phyloP scores from a whole-genome alignment of 768 basidiomycete genomes.

The Coprinopsis sp. region DNA sequence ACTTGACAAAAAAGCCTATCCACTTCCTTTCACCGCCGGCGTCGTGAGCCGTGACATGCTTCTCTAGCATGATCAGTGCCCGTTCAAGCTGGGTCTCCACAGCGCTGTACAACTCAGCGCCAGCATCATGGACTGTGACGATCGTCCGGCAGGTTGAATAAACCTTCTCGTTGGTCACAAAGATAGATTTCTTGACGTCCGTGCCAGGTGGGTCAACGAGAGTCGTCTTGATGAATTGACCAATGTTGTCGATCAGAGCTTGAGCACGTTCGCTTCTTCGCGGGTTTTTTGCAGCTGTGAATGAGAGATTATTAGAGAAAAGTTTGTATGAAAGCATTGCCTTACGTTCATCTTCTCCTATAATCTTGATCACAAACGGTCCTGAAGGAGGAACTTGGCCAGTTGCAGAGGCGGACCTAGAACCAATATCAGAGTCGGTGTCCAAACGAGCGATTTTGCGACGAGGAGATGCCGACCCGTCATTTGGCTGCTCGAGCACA shows the following conservation, averaged over 20 bases:
- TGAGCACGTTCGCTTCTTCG: neutral
- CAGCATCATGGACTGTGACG: conserved; percentile 48
- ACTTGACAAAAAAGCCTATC: conserved; percentile 51
- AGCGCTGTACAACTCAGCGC: conserved; percentile 53
- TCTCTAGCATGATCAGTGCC: conserved; percentile 38
- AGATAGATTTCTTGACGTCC: conserved; percentile 17
- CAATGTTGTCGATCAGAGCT: neutral
- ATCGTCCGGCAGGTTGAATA: conserved; percentile 53
- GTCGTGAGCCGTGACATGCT: conserved; percentile 27
- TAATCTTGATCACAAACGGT: conserved; percentile 44
- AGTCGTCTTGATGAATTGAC: neutral
- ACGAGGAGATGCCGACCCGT: conserved; percentile 53
- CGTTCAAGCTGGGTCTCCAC: conserved; percentile 59
- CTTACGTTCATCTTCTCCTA: conserved; percentile 31
- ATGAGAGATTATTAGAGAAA: neutral
- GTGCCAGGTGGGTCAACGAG: conserved; percentile 15
- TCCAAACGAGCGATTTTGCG: conserved; percentile 66
- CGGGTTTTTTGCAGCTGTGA: neutral
- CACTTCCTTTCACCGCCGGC: conserved; percentile 42
- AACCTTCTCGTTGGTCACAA: conserved; percentile 52
- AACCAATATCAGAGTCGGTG: conserved; percentile 62
- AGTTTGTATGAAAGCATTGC: neutral
- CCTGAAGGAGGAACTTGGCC: conserved; percentile 17
- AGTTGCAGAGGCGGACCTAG: conserved; percentile 40
- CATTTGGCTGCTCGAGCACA: conserved; percentile 25